Evolutionary conservation across 164 flowering plant species (phyloP).

Genomic region (Stephania japonica): DNA sequence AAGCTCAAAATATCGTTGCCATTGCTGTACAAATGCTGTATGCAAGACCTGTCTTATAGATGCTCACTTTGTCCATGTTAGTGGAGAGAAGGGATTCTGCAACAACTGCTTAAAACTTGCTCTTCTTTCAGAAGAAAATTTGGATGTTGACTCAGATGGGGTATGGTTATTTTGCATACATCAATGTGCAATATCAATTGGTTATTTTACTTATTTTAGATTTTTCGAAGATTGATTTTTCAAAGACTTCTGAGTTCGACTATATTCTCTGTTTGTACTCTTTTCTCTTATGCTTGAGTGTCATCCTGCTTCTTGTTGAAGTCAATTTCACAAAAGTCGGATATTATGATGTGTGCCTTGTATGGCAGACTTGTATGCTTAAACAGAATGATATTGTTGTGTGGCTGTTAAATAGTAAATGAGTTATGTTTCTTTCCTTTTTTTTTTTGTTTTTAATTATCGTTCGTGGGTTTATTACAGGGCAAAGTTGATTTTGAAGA

Average conservation of each 20-base stretch:
- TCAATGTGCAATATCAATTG: background rate
- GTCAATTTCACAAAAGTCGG: background rate
- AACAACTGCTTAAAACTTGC: conserved; percentile 49
- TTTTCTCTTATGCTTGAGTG: background rate
- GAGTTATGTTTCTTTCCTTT: background rate
- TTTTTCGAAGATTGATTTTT: background rate
- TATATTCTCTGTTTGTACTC: too few species aligned
- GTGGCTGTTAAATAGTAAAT: background rate
- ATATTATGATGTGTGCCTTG: background rate
- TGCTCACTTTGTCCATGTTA: conserved; percentile 43
- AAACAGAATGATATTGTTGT: too few species aligned
- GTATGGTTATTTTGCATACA: conserved; percentile 30
- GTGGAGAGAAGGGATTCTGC: conserved; percentile 57
- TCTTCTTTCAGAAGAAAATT: conserved; percentile 47
- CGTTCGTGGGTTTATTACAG: conserved; percentile 29
- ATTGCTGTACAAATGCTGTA: conserved; percentile 54
- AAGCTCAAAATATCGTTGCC: conserved; percentile 45
- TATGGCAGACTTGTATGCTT: too few species aligned
- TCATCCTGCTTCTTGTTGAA: background rate
- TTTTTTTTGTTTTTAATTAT: background rate
- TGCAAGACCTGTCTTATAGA: conserved; percentile 39
- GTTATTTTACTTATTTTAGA: background rate
- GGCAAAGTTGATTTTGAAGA: conserved; percentile 56
- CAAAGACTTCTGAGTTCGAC: too few species aligned
- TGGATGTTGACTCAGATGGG: conserved; percentile 59